Base-by-base conservation (phyloP, 75 land plant genomes). In the Ceratopteris richardii region DNA sequence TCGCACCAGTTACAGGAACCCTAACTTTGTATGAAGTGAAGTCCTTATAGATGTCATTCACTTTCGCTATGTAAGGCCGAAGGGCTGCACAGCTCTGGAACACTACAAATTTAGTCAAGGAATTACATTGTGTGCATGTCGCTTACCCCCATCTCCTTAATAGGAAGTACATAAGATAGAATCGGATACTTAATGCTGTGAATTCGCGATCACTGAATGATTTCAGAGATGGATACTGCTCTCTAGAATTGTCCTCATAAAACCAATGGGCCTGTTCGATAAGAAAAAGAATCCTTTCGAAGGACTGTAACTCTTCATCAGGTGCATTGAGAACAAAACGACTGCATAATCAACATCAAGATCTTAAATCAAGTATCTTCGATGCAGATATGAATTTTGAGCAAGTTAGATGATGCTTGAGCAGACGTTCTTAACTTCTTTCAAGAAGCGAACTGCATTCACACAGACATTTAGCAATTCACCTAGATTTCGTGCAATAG, bases 251-350 rank as follows among this genome's bases (percentile, higher is more conserved):
- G 68, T 94, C 98, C 63, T 94, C 98, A 54, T 94, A 94, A 50
- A 89, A 94, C 98, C 98, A 94, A 57, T 94, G 98, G 5, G 98
- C 98, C 70, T 89, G 86, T 74, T 94, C 98, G 44, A 94, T 75
- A n/a, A 86, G 80, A 64, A 94, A 94, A 29, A 94, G 71, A 25
- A 94, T 94, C 60, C 98, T 74, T 71, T 94, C 98, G 63, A 94
- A 94, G 11, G 96, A 83, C 52, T 90, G 86, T 10, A 86, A 79
- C 56, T 94, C 98, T 68, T 94, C 98, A 29, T 89, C 80, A 19
- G 98, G 98, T n/a, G 85, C 96, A 73, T 94, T 94, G 64, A 94
- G 64, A 17, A 94, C 87, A 67, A 94, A 89, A 2, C 98, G 96
- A 51, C 98, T 94, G 37, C 18, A 65, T 6, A 18, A 29, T 13